Percentiles rank a stretch among this genome's conserved stretches.
phyloP scores from a whole-genome alignment of 2,329 filamentous ascomycete genomes.

The Aspergillus ochraceoroseus region DNA sequence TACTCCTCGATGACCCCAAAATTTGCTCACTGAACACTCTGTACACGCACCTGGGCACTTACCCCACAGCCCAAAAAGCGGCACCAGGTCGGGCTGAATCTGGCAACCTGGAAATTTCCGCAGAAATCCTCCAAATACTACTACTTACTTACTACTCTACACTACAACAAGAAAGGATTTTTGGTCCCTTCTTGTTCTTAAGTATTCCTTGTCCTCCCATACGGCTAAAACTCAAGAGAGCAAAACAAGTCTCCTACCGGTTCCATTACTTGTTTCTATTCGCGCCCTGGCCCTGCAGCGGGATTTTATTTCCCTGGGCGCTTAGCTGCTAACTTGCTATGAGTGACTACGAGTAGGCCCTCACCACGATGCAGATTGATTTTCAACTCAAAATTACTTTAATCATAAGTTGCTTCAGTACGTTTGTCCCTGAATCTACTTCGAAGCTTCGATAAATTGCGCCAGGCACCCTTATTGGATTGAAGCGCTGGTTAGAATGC shows the following conservation, averaged over 20 bases:
- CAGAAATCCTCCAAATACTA: too few relatives aligned
- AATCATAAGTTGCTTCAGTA: not conserved
- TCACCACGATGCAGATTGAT: not conserved
- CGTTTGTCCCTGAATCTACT: not conserved
- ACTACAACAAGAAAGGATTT: too few relatives aligned
- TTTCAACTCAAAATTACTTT: not conserved
- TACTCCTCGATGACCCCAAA: too few relatives aligned
- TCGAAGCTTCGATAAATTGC: not conserved
- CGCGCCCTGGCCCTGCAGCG: conserved; percentile 7
- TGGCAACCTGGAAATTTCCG: too few relatives aligned
- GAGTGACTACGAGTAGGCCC: conserved; percentile 2
- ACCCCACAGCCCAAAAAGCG: too few relatives aligned
- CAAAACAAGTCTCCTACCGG: conserved; percentile 5
- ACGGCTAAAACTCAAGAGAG: conserved; percentile 7
- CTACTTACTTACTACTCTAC: too few relatives aligned
- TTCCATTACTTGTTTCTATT: conserved; percentile 14
- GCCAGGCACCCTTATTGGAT: not conserved
- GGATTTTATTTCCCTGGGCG: conserved; percentile 2
- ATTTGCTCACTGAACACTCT: too few relatives aligned
- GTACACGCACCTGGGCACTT: too few relatives aligned
- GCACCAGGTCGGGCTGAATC: too few relatives aligned
- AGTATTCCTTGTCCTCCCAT: too few relatives aligned
- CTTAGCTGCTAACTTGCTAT: conserved; percentile 3
- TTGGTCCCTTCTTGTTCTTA: too few relatives aligned
- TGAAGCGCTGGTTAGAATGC: too few relatives aligned